phyloP scores from a whole-genome alignment of 148 eudicot species.

The Vaccinium macrocarpon region DNA sequence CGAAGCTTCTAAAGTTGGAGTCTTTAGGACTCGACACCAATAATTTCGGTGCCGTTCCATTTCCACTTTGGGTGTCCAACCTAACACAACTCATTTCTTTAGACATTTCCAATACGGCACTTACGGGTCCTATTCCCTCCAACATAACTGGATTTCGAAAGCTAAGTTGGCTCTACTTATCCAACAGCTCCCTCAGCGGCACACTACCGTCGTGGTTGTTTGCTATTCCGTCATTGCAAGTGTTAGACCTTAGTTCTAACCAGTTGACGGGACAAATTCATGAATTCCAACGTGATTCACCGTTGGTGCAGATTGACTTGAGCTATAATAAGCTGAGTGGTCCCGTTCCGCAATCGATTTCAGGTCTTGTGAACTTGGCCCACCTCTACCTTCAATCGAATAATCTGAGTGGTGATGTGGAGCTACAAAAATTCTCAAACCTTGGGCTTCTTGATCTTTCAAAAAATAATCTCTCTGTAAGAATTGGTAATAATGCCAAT shows the following conservation, averaged over 20 bases:
- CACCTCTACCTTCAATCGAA: background rate
- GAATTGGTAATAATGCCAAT: background rate
- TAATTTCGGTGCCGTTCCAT: no score
- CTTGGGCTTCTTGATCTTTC: background rate
- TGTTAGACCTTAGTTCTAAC: background rate
- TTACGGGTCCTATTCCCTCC: no score
- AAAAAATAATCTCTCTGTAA: background rate
- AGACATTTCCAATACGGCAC: no score
- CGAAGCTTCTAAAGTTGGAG: no score
- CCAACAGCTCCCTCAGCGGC: background rate
- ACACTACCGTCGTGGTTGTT: background rate
- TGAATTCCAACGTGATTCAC: background rate
- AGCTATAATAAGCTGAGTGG: background rate
- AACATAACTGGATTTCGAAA: no score
- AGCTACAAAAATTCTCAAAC: slow-evolving; percentile 3
- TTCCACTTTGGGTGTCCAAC: no score
- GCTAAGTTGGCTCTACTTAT: no score
- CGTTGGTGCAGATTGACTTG: no score
- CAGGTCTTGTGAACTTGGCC: background rate
- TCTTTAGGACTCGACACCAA: background rate
- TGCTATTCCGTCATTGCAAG: background rate
- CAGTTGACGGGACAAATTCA: background rate
- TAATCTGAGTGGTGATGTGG: background rate
- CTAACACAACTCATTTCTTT: no score
- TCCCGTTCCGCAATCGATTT: slow-evolving; percentile 4